Conservation (phyloP, 2,329 filamentous ascomycete genomes). For the Cladorrhinum sp. region DNA sequence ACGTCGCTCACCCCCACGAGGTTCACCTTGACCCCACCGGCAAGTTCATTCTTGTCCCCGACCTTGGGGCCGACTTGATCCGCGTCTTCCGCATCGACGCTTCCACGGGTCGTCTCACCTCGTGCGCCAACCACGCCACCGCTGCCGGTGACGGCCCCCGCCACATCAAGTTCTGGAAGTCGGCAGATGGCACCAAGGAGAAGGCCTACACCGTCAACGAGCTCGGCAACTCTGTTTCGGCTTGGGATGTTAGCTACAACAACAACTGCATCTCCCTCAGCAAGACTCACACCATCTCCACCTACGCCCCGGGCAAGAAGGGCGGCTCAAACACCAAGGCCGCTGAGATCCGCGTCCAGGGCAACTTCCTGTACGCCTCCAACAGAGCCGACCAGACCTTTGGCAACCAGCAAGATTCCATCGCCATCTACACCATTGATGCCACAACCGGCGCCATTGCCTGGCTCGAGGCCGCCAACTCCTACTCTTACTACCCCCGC, state of each 20-base stretch:
- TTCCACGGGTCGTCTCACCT: constrained; percentile 42
- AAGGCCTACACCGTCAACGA: constrained; percentile 46
- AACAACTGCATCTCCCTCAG: constrained; percentile 44
- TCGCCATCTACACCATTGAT: constrained; percentile 51
- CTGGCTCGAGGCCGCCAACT: constrained; percentile 53
- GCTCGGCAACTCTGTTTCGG: constrained; percentile 48
- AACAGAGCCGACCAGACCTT: constrained; percentile 63
- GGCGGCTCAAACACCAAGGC: constrained; percentile 48
- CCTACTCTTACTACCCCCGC: constrained; percentile 58
- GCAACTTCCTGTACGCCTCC: constrained; percentile 56
- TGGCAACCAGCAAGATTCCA: constrained; percentile 51
- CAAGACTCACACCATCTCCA: constrained; percentile 45
- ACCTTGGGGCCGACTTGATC: constrained; percentile 54
- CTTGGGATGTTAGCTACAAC: constrained; percentile 48
- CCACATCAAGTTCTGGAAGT: constrained; percentile 50
- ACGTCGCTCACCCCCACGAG: constrained; percentile 54
- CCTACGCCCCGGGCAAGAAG: constrained; percentile 42
- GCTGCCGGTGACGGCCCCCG: constrained; percentile 50
- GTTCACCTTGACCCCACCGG: constrained; percentile 48
- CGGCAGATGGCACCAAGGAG: constrained; percentile 26
- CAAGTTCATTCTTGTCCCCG: constrained; percentile 48
- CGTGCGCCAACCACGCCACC: constrained; percentile 42
- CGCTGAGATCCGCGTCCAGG: constrained; percentile 52
- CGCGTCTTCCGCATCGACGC: constrained; percentile 52
- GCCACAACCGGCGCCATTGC: constrained; percentile 45